Evolutionary conservation across 164 flowering plant species (phyloP), one percentile per base, ranked within the genome.

Genomic region (Piper longum): DNA sequence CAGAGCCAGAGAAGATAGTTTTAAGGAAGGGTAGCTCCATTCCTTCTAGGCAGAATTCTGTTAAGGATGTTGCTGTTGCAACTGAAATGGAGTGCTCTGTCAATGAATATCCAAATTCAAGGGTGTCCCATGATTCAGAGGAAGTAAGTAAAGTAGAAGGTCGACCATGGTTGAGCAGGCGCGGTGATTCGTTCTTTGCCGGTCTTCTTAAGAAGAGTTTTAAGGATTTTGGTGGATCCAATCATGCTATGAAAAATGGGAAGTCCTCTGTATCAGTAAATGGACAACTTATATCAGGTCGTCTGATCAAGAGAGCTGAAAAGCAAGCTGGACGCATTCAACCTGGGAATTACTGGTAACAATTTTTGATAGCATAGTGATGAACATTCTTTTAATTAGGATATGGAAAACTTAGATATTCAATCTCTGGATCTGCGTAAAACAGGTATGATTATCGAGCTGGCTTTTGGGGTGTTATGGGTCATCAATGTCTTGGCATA

Each of bases 401-500:
- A 3, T 14, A 8, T 13, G 3, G 52, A 48, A 48, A 12, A 9
- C 14, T 9, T 48, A 14, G 17, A 44, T 26, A 26, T 26, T 17
- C 18, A 26, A 14, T 41, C 13, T 56, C 64, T 45, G 70, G 17
- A 39, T 57, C 14, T 39, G 16, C 39, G 56, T 56, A 52, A 41
- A 60, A 57, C 81, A 93, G 98, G 98, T 93, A 93, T 70, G 98
- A 93, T 65, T 73, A 41, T 65, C 76, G 76, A 74, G 98, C 92
- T 73, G 99, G 99, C 70, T 93, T 93, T 65, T 93, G 99, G 99
- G 99, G 99, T 67, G 82, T 81, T 66, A 79, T 85, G 74, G 91
- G 87, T 41, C 85, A 87, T 13, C 95, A 82, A 63, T 90, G 99
- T 75, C 82, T 84, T 39, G 98, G 98, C 71, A 83, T 92, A 67